phyloP scores from a whole-genome alignment of 2,329 filamentous ascomycete genomes.

The Huntiella omanensis region DNA sequence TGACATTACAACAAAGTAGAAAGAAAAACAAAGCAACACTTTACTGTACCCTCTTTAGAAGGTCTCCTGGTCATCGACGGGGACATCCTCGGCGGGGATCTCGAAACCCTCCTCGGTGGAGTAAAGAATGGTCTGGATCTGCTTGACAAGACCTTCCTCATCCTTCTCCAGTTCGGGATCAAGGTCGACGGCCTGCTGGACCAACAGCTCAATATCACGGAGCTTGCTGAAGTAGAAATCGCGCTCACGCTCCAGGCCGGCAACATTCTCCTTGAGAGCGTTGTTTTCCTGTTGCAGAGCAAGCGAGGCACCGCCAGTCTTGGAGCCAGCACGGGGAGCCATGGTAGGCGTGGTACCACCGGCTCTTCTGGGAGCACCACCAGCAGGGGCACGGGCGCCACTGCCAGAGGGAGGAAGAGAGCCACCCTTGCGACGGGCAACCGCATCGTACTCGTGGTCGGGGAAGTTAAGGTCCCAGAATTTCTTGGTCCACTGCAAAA shows the following conservation, averaged over 20 bases:
- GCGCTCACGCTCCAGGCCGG: slow-evolving; percentile 80
- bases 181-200: slow-evolving; percentile 83
- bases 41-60: slow-evolving; percentile 28
- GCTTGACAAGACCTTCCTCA: slow-evolving; percentile 78
- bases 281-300: slow-evolving; percentile 71
- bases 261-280: slow-evolving; percentile 86
- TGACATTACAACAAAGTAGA: slow-evolving; percentile 1
- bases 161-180: slow-evolving; percentile 89
- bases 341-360: slow-evolving; percentile 47
- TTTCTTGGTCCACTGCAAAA: slow-evolving; percentile 88
- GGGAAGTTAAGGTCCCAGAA: slow-evolving; percentile 99
- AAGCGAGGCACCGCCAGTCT: slow-evolving; percentile 33
- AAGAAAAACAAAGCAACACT: not conserved
- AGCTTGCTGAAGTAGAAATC: slow-evolving; percentile 99
- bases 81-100: slow-evolving; percentile 65
- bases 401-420: slow-evolving; percentile 34
- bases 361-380: slow-evolving; percentile 28
- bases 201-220: slow-evolving; percentile 82
- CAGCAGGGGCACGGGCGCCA: slow-evolving; percentile 29
- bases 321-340: slow-evolving; percentile 21
- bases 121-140: slow-evolving; percentile 92
- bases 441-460: slow-evolving; percentile 88
- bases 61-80: slow-evolving; percentile 59
- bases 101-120: slow-evolving; percentile 88
- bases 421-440: slow-evolving; percentile 64